phyloP scores from a whole-genome alignment of 306 rosid species.

The Casuarina glauca region DNA sequence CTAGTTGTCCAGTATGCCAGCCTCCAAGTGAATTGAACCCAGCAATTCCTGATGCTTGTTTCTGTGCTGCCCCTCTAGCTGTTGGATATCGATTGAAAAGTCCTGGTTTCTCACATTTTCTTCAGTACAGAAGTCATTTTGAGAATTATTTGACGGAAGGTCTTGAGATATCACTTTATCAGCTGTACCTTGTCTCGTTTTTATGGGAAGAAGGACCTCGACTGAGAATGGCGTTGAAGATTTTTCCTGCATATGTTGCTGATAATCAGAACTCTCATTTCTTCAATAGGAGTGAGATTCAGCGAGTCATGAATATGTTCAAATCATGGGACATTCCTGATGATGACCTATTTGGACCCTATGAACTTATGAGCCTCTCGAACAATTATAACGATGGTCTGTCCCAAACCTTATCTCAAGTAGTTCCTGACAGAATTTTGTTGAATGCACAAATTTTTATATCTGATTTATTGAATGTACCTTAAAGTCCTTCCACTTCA shows the following conservation, averaged over 20 bases:
- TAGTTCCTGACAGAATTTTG: constrained; percentile 22
- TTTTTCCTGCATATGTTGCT: constrained; percentile 53
- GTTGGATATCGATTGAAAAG: constrained; percentile 81
- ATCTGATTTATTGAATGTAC: too few relatives aligned
- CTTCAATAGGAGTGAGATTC: constrained; percentile 61
- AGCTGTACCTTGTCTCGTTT: constrained; percentile 50
- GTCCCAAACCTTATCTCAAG: constrained; percentile 41
- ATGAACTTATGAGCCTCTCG: constrained; percentile 54
- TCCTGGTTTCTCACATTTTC: constrained; percentile 76
- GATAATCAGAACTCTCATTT: constrained; percentile 3
- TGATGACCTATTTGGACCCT: constrained; percentile 68
- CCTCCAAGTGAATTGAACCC: constrained; percentile 55
- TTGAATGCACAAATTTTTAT: background rate
- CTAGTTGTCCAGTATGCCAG: constrained; percentile 55
- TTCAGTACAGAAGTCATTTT: constrained; percentile 44
- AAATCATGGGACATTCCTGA: constrained; percentile 65
- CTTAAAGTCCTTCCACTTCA: too few relatives aligned
- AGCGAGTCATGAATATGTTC: constrained; percentile 50
- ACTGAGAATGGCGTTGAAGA: constrained; percentile 59
- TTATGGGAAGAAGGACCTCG: constrained; percentile 77
- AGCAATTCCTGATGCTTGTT: constrained; percentile 39
- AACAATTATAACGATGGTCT: constrained; percentile 53
- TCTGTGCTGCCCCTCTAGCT: constrained; percentile 67
- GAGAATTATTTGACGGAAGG: constrained; percentile 45
- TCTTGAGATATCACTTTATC: constrained; percentile 41